A percentile compares a stretch with the other conserved stretches of the same genome.
These are phyloP conservation scores for Fistulifera pelliculosa DNA, from an alignment of 108 stramenopile species.

Conservation along the genomic window DNA sequence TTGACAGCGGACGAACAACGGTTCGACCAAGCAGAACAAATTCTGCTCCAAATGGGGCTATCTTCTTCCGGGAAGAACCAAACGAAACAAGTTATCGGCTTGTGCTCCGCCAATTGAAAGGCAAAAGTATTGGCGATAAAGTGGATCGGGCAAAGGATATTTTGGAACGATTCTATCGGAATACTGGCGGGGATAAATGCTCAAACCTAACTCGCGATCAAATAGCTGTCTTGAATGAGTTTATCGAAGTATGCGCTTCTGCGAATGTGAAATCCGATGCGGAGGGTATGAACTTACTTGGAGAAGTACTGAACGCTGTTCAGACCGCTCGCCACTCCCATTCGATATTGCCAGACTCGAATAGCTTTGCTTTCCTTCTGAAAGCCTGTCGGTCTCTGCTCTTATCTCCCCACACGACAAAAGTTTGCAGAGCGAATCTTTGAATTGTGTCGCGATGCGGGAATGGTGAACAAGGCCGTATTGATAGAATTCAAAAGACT, in stretches of 20 bases:
- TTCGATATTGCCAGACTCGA: conserved; percentile 37
- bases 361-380: conserved; percentile 49
- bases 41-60: background rate
- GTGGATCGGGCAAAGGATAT: background rate
- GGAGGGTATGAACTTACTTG: conserved; percentile 5
- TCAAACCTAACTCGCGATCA: background rate
- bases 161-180: no score
- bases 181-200: no score
- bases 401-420: conserved; percentile 33
- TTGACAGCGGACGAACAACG: conserved; percentile 20
- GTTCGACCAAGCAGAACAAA: background rate
- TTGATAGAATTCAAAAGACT: conserved; percentile 34
- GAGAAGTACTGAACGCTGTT: conserved; percentile 6
- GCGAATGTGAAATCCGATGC: conserved; percentile 10
- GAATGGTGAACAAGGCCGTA: conserved; percentile 51
- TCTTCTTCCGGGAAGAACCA: background rate
- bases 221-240: conserved; percentile 38
- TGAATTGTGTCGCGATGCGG: conserved; percentile 55
- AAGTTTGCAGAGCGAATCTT: conserved; percentile 55
- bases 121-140: background rate
- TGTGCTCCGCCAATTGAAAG: background rate
- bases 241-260: conserved; percentile 44
- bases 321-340: conserved; percentile 13
- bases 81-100: background rate
- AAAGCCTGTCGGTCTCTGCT: conserved; percentile 47